These are phyloP conservation scores for Sporobolus alterniflorus DNA, from an alignment of 202 grass and related monocot genomes.

Conservation along the genomic window DNA sequence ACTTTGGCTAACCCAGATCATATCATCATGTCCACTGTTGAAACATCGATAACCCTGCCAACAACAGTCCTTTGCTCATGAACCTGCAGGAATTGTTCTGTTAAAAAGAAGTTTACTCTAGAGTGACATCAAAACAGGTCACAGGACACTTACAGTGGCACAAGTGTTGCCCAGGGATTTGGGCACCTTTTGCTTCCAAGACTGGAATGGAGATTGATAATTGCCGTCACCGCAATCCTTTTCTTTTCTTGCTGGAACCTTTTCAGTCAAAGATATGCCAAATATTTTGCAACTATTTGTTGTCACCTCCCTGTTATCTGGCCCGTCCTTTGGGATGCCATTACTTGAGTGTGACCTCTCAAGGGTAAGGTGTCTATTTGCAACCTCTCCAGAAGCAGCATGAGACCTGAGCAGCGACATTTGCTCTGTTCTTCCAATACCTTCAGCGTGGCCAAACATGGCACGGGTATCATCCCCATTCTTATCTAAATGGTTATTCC, in stretches of 20 bases:
- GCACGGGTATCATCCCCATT: not conserved
- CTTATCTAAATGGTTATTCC: constrained; percentile 22
- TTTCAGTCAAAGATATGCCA: constrained; percentile 73
- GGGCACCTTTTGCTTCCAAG: constrained; percentile 48
- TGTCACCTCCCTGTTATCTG: constrained; percentile 36
- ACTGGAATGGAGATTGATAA: constrained; percentile 34
- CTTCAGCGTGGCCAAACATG: constrained; percentile 27
- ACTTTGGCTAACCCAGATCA: constrained; percentile 29
- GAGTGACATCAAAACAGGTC: not conserved
- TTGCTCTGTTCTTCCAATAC: constrained; percentile 25
- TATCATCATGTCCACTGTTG: constrained; percentile 65
- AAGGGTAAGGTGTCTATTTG: constrained; percentile 9
- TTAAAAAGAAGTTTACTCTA: constrained; percentile 32
- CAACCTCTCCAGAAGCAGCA: constrained; percentile 28
- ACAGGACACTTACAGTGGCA: constrained; percentile 49
- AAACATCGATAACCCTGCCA: constrained; percentile 65
- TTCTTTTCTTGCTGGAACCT: constrained; percentile 47
- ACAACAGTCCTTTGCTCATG: constrained; percentile 77
- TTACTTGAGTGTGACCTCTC: constrained; percentile 28
- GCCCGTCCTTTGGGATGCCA: constrained; percentile 19
- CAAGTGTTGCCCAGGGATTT: constrained; percentile 65
- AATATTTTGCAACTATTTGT: constrained; percentile 73
- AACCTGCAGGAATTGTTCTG: constrained; percentile 51
- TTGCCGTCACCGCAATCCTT: constrained; percentile 33
- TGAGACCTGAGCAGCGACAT: not conserved